Percentiles rank a stretch among this genome's conserved stretches.
These are phyloP conservation scores for Clarireedia paspali DNA, from an alignment of 2,329 filamentous ascomycete genomes.

Conservation along the genomic window DNA sequence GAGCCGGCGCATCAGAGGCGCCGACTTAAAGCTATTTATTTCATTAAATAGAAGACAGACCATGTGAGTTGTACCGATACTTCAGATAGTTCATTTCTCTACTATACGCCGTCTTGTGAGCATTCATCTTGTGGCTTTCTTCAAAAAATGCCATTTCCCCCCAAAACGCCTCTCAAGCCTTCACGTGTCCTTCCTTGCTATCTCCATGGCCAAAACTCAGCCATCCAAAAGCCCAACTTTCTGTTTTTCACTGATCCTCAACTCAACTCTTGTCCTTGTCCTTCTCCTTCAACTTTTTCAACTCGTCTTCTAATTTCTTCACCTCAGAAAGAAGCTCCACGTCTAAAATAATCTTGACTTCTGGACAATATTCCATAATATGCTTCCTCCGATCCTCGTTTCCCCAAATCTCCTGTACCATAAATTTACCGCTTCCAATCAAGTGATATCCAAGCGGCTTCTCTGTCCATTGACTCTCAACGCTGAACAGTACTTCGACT, in stretches of 20 bases:
- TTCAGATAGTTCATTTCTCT: background rate
- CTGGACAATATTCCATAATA: slow-evolving; percentile 47
- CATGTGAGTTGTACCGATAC: background rate
- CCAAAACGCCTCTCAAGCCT: too few relatives aligned
- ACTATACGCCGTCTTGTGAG: background rate
- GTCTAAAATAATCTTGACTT: slow-evolving; percentile 46
- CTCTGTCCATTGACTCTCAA: slow-evolving; percentile 36
- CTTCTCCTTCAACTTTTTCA: background rate
- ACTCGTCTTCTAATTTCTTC: background rate
- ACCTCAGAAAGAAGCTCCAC: slow-evolving; percentile 35
- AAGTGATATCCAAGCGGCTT: slow-evolving; percentile 48
- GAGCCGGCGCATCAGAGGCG: too few relatives aligned
- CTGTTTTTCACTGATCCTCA: too few relatives aligned
- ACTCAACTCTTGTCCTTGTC: background rate
- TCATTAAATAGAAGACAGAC: background rate
- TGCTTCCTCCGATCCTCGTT: slow-evolving; percentile 35
- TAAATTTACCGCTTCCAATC: slow-evolving; percentile 37
- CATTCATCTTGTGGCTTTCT: background rate
- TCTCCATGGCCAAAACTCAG: too few relatives aligned
- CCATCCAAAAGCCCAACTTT: too few relatives aligned
- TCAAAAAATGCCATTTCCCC: background rate
- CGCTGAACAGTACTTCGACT: slow-evolving; percentile 38
- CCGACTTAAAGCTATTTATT: background rate
- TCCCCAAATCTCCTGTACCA: slow-evolving; percentile 40
- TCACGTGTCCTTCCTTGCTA: too few relatives aligned